Evolutionary conservation across 306 rosid genomes (phyloP), one percentile per base, ranked within the genome.

Genomic region (Acacia crassicarpa): DNA sequence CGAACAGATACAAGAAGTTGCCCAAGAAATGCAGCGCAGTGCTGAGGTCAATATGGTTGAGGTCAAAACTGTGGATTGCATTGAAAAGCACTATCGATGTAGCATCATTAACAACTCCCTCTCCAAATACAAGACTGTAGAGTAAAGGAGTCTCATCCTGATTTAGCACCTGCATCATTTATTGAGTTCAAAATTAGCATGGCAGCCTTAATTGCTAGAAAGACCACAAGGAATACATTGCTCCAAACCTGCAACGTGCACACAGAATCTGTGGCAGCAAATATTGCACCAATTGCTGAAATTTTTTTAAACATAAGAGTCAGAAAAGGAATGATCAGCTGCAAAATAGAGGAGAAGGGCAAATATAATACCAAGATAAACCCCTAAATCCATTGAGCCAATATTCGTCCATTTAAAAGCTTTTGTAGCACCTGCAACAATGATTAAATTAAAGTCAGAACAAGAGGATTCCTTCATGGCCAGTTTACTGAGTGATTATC

Each of bases 61-160:
- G 89, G 81, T 96, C 99, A 89, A 96, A 93, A 91, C 87, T 93
- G 84, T 96, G 88, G 82, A 93, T 92, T 40, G 99, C 99, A 83
- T 96, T 92, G 89, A 96, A 96, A 89, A 96, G 97, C 85, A 96
- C 99, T 68, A 96, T 95, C 32, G 99, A 96, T 33, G 99, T 92
- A 40, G 99, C 99, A 89, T 96, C 99, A 59, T 96, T 96, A 38
- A 96, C 99, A 19, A 96, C 99, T 73, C 99, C 97, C 87, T 96
- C 99, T 6, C 99, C 99, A 67, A 96, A 96, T 61, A 96, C 99
- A 85, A 96, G 97, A 86, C 98, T 96, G 83, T 96, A 96, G 51
- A 96, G 90, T 83, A 96, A 88, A 87, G 99, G 99, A 72, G 99
- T 96, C 87, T 96, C 99, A 54, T 96, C 99, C 84, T 96, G 99